phyloP scores from a whole-genome alignment of 139 green algal species.

The Zygnema circumcarinatum region DNA sequence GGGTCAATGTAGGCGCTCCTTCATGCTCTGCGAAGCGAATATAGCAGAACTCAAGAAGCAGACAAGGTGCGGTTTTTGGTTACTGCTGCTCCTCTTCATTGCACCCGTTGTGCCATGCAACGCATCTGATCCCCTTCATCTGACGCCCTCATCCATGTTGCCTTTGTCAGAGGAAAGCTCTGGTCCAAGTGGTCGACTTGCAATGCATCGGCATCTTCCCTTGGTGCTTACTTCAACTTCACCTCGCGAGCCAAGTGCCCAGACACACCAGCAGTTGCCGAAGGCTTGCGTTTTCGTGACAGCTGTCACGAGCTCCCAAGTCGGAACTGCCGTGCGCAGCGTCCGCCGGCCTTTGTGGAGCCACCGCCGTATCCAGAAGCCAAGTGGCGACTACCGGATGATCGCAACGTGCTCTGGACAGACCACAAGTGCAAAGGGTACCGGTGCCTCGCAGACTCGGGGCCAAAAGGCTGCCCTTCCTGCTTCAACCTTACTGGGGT shows the following conservation, averaged over 20 bases:
- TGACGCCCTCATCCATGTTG: background rate
- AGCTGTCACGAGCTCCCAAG: background rate
- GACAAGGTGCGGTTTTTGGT: background rate
- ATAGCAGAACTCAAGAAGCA: background rate
- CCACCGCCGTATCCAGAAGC: background rate
- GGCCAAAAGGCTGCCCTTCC: background rate
- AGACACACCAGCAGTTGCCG: background rate
- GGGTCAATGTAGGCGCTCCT: background rate
- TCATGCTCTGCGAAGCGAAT: background rate
- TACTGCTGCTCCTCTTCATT: background rate
- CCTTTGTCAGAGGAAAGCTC: background rate
- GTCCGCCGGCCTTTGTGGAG: background rate
- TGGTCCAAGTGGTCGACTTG: background rate
- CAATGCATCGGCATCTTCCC: background rate
- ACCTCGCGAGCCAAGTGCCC: background rate
- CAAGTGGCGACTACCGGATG: background rate
- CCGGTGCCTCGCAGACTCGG: background rate
- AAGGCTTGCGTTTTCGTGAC: background rate
- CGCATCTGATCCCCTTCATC: background rate
- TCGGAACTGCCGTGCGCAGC: background rate
- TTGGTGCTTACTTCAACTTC: background rate
- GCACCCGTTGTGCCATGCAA: background rate
- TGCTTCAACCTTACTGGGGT: background rate
- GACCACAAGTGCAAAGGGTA: background rate
- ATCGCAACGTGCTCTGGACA: background rate